Base-by-base conservation (phyloP, 2,329 filamentous ascomycete species). In the Monilinia laxa region DNA sequence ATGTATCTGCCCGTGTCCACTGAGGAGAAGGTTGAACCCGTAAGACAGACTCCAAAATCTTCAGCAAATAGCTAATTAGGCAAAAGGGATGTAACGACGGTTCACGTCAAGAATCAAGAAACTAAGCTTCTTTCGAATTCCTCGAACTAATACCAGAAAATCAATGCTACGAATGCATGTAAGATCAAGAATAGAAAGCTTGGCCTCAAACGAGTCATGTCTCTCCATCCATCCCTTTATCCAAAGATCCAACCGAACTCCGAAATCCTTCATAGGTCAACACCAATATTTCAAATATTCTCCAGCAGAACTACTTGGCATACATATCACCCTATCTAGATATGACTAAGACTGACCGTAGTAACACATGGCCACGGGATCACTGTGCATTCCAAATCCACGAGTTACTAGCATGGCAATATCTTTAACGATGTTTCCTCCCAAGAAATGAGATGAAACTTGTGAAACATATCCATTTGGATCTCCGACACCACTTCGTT, bases 281-380 rank as follows among this genome's bases (percentile, higher is more conserved):
- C 31, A 35, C 5, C 7, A 35, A 35, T 9, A 31, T 14, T 42
- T 42, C 40, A 42, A 42, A 42, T 42, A 16, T 42, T 42, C 40
- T 18, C 40, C 12, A 42, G 4, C 40, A 10, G 6, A 53, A 53
- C 18, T 28, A 9, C 56, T 59, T 59, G 56, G 56, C 56, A n/a
- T 23, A 9, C 18, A 35, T 35, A 9, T 35, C 28, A 28, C 28
- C 16, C 31, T 20, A 49, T 59, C 11, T 20, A 14, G 18, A 45
- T 9, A 49, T 25, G 2, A 51, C 20, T 4, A 60, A 25, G n/a
- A 60, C 58, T 16, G 42, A 42, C 14, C 23, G 20, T 38, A 23
- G 14, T 38, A 38, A 25, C 45, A 60, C 45, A 62, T 51, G 58
- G 58, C 45, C 58, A 62, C 45, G 58, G 58, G 58, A 51, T 62